phyloP scores from a whole-genome alignment of 805 yeast genomes.

The Candida orba region DNA sequence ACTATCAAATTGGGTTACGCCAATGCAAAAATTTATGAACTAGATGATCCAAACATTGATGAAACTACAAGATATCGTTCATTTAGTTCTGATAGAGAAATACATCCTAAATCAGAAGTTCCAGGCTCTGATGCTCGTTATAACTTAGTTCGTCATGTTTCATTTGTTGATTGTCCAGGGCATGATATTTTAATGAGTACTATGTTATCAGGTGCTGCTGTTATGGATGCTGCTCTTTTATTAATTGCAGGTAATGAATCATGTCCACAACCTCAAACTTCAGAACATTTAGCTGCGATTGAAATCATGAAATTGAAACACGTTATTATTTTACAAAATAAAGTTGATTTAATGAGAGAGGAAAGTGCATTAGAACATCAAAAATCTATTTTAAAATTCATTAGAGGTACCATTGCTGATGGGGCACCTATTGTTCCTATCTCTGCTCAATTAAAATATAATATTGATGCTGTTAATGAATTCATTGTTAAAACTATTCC shows the following conservation, averaged over 20 bases:
- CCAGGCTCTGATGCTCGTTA: conserved; percentile 88
- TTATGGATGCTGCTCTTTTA: conserved; percentile 97
- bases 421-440: conserved; percentile 99
- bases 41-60: conserved; percentile 78
- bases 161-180: conserved; percentile 99
- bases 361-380: conserved; percentile 95
- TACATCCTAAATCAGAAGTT: conserved; percentile 84
- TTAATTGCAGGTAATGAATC: conserved; percentile 97
- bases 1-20: conserved; percentile 98
- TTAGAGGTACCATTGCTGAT: conserved; percentile 97
- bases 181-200: conserved; percentile 99
- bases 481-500: conserved; percentile 93
- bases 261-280: conserved; percentile 99
- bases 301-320: conserved; percentile 98
- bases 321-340: conserved; percentile 92
- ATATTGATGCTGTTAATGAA: conserved; percentile 97
- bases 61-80: conserved; percentile 95
- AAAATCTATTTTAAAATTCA: conserved; percentile 83
- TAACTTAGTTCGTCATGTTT: conserved; percentile 88
- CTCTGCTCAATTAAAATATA: conserved; percentile 96
- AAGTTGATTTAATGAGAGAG: conserved; percentile 97
- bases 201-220: conserved; percentile 99
- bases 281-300: conserved; percentile 98
- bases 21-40: conserved; percentile 94
- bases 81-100: conserved; percentile 90